Evolutionary conservation across 2,329 filamentous ascomycete genomes (phyloP).

Genomic region (Pseudopithomyces chartarum): DNA sequence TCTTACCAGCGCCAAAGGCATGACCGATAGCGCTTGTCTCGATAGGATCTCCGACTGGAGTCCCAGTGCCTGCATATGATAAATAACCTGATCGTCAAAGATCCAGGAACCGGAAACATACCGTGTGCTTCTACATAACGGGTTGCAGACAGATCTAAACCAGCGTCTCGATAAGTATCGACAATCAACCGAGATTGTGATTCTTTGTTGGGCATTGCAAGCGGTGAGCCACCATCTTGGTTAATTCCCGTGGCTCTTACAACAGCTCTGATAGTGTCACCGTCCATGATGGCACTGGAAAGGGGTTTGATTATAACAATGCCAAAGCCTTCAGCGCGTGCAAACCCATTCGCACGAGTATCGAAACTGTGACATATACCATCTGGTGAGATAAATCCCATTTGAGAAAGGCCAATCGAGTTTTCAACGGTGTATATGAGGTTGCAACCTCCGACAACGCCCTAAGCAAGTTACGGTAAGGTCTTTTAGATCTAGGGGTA

Average conservation of each 20-base stretch:
- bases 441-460: slow-evolving; percentile 15
- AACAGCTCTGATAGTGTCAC: slow-evolving; percentile 34
- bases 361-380: slow-evolving; percentile 48
- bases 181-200: slow-evolving; percentile 40
- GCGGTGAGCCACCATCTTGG: slow-evolving; percentile 23
- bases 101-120: background rate
- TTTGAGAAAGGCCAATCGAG: slow-evolving; percentile 13
- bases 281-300: slow-evolving; percentile 18
- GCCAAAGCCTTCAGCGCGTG: slow-evolving; percentile 63
- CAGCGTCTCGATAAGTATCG: slow-evolving; percentile 43
- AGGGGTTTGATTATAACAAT: slow-evolving; percentile 33
- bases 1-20: slow-evolving; percentile 11
- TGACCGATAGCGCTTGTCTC: slow-evolving; percentile 23
- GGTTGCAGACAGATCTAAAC: slow-evolving; percentile 38
- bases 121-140: slow-evolving; percentile 30
- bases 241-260: slow-evolving; percentile 32
- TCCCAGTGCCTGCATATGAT: slow-evolving; percentile 59
- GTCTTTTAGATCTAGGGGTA: too few species aligned
- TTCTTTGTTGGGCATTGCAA: slow-evolving; percentile 49
- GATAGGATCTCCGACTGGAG: slow-evolving; percentile 48
- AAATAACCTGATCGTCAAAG: background rate
- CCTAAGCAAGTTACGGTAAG: background rate
- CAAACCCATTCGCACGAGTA: slow-evolving; percentile 65
- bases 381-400: slow-evolving; percentile 36
- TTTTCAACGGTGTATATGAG: slow-evolving; percentile 17